phyloP scores from a whole-genome alignment of 2,329 filamentous ascomycete genomes.

The Xylariaceae sp. region DNA sequence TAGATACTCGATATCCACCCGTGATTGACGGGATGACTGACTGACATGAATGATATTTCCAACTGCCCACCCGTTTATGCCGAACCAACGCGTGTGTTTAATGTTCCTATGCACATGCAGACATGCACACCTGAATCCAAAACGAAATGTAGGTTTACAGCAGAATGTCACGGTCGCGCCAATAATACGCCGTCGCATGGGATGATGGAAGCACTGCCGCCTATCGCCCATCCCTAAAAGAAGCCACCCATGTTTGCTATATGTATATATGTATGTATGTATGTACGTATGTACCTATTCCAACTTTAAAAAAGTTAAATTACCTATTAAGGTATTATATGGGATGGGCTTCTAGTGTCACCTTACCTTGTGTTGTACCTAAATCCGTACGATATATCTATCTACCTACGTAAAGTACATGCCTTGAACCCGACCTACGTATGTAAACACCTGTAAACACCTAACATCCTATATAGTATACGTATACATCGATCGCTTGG shows the following conservation, averaged over 20 bases:
- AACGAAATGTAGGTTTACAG: neutral
- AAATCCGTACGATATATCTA: no score
- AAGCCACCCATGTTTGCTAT: neutral
- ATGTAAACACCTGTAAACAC: no score
- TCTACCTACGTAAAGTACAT: no score
- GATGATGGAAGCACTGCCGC: neutral
- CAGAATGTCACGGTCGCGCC: neutral
- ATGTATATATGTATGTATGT: neutral
- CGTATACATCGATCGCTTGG: neutral
- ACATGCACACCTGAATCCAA: neutral
- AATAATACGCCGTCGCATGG: neutral
- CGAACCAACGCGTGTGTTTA: neutral
- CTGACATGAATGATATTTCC: neutral
- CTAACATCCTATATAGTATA: no score
- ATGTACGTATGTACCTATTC: neutral
- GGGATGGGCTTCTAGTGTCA: no score
- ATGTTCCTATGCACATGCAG: neutral
- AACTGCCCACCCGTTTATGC: no score
- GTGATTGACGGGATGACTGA: no score
- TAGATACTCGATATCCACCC: no score
- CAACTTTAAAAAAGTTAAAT: no score
- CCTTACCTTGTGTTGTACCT: no score
- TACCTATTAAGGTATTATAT: neutral
- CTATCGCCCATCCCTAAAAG: constrained; percentile 7
- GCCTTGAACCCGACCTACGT: no score